Base-by-base conservation (phyloP, 805 yeast species). In the Saturnispora quitensis region DNA sequence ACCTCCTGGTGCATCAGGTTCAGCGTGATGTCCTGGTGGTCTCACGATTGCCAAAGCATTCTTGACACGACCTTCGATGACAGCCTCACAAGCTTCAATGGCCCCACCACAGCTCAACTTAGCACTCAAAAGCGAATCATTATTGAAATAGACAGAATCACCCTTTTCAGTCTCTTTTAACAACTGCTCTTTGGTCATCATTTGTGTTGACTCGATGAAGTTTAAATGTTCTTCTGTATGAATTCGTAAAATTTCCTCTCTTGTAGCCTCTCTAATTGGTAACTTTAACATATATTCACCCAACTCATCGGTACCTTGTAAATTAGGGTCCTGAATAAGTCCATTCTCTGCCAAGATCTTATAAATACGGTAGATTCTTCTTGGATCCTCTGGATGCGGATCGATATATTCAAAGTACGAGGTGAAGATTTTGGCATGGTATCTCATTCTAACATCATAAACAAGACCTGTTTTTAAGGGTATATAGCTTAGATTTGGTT, bases 1-100 rank as follows among this genome's bases (percentile, higher is more conserved):
- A 13, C 99, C 99, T 46, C 97, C 98, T 0, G 99, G 95, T 15
- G 89, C 73, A 58, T 88, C 93, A 2, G 99, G 99, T 63, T 95
- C 99, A 1, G 99, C 98, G 64, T 93, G 99, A 70, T 93, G 99
- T 6, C 99, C 99, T 0, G 99, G 99, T 1, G 99, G 99, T 58
- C 99, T 80, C 15, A 93, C 96, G 7, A 93, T 87, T 0, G 99
- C 99, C 47, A 93, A 64, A 0, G 97, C 83, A 64, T 93, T 93
- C 63, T 89, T 89, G 31, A 91, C 98, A 51, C 76, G 72, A 3
- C 96, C 95, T 64, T 90, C 97, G 9, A 93, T 86, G 20, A 93
- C 98, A 0, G 98, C 96, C 57, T 81, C 80, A 66, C 98, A 90
- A 1, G 97, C 96, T 67, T 93, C 98, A 48, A 93, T 93, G 31